Conservation (phyloP, 768 basidiomycete species). For the Galerina sulciceps region DNA sequence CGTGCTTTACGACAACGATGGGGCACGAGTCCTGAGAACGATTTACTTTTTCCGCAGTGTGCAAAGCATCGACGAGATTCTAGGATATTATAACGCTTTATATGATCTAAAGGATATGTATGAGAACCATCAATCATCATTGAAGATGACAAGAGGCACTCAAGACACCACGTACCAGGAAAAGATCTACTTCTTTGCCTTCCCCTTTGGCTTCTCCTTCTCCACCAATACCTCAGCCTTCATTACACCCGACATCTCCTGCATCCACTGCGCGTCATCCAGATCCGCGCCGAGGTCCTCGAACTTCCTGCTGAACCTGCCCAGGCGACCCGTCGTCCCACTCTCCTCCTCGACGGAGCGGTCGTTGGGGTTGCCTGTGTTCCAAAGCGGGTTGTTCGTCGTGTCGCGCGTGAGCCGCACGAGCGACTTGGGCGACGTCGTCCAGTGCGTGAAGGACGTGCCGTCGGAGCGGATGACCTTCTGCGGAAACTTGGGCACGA, state of each 20-base stretch:
- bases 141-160: neutral
- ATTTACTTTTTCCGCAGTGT: no score
- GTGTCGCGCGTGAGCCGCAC: constrained; percentile 85
- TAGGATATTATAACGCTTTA: no score
- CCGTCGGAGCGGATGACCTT: constrained; percentile 87
- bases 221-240: constrained; percentile 23
- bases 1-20: no score
- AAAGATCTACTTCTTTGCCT: constrained; percentile 19
- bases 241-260: constrained; percentile 27
- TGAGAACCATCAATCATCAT: no score
- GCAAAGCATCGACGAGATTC: no score
- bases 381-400: constrained; percentile 89
- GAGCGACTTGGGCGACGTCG: constrained; percentile 81
- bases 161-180: neutral
- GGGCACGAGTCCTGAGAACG: no score
- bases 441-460: constrained; percentile 85
- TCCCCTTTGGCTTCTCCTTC: constrained; percentile 19
- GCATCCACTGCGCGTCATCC: constrained; percentile 30
- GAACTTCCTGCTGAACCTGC: constrained; percentile 79
- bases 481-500: constrained; percentile 88
- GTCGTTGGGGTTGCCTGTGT: constrained; percentile 60
- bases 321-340: constrained; percentile 75
- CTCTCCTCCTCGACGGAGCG: constrained; percentile 67
- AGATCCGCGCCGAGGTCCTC: constrained; percentile 35
- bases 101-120: no score